phyloP scores from a whole-genome alignment of 108 stramenopile genomes.

The Skeletonema grethae region DNA sequence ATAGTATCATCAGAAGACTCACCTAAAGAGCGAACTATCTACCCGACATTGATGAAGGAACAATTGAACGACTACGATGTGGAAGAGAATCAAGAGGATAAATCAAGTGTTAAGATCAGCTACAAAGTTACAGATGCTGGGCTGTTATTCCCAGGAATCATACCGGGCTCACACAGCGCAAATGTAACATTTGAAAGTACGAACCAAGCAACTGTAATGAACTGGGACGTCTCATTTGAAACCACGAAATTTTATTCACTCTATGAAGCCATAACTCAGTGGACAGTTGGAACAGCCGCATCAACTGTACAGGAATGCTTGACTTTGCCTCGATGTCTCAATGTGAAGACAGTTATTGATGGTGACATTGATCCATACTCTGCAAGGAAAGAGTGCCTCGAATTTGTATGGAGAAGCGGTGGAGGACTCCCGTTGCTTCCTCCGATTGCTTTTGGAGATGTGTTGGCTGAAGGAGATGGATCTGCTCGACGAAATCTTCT shows the following conservation, averaged over 20 bases:
- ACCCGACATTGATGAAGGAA: slow-evolving; percentile 50
- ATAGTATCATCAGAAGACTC: slow-evolving; percentile 1
- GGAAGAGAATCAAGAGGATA: not conserved
- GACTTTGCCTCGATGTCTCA: slow-evolving; percentile 24
- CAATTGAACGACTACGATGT: not conserved
- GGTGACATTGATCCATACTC: slow-evolving; percentile 13
- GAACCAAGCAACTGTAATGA: slow-evolving; percentile 27
- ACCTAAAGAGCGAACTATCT: slow-evolving; percentile 24
- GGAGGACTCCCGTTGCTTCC: slow-evolving; percentile 51
- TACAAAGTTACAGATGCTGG: slow-evolving; percentile 49
- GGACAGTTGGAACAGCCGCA: slow-evolving; percentile 41
- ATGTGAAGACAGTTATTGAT: slow-evolving; percentile 17
- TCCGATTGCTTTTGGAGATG: slow-evolving; percentile 38
- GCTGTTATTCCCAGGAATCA: slow-evolving; percentile 46
- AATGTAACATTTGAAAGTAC: slow-evolving; percentile 29
- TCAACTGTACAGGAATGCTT: slow-evolving; percentile 36
- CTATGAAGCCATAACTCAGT: slow-evolving; percentile 40
- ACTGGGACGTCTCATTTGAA: slow-evolving; percentile 44
- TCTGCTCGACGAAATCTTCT: slow-evolving; percentile 26
- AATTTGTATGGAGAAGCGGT: slow-evolving; percentile 44
- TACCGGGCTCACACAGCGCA: slow-evolving; percentile 35
- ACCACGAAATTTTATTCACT: slow-evolving; percentile 25
- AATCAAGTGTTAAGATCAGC: slow-evolving; percentile 1
- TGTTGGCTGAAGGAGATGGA: slow-evolving; percentile 26
- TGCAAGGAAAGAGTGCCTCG: slow-evolving; percentile 42